Conservation (phyloP, 2,329 filamentous ascomycete species). For the Anisogramma anomala region DNA sequence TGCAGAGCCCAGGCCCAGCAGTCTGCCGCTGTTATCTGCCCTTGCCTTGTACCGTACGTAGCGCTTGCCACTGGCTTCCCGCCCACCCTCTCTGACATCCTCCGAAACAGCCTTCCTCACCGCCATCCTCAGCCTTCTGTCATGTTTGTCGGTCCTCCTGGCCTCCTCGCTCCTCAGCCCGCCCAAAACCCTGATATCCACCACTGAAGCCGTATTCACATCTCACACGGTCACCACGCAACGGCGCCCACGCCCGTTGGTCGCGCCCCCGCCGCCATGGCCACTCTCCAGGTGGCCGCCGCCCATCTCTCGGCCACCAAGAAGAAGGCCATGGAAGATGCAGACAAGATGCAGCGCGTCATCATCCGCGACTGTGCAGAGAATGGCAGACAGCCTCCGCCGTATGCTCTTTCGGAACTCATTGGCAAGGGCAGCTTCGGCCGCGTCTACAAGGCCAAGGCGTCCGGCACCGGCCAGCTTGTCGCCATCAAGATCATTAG, state of each 20-base stretch:
- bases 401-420: constrained; percentile 51
- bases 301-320: constrained; percentile 21
- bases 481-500: constrained; percentile 73
- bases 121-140: too few species aligned
- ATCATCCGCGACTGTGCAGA: constrained; percentile 48
- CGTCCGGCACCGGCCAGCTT: constrained; percentile 29
- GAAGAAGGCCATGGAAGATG: constrained; percentile 49
- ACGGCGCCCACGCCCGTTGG: too few species aligned
- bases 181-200: too few species aligned
- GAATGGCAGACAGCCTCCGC: constrained; percentile 43
- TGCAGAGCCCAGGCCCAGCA: too few species aligned
- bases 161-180: too few species aligned
- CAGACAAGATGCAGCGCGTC: constrained; percentile 48
- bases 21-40: too few species aligned
- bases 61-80: too few species aligned
- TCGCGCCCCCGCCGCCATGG: too few species aligned
- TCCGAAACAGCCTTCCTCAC: too few species aligned
- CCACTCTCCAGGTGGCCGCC: constrained; percentile 22
- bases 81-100: too few species aligned
- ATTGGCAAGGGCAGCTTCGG: constrained; percentile 60
- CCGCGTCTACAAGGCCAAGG: constrained; percentile 51
- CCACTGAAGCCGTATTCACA: not conserved
- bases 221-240: not conserved
- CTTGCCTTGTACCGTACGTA: too few species aligned
- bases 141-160: too few species aligned